Conservation (phyloP, 768 basidiomycete genomes). For the Suillus hirtellus region DNA sequence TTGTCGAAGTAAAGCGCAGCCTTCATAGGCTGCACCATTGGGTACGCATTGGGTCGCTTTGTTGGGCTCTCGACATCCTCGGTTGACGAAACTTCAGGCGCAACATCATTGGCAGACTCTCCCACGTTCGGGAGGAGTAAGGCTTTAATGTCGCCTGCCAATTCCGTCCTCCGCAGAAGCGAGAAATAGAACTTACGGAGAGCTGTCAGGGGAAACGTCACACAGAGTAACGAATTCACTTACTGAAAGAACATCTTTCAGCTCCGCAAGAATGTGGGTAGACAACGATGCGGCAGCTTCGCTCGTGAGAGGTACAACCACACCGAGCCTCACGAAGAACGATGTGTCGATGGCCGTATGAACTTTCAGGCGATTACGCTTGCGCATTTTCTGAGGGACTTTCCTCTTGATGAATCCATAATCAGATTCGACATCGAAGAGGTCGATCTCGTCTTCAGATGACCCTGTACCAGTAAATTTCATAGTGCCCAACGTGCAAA, state of each 20-base stretch:
- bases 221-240: conserved; percentile 3
- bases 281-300: conserved; percentile 21
- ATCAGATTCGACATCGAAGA: conserved; percentile 9
- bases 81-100: not conserved
- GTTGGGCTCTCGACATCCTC: not conserved
- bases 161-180: conserved; percentile 19
- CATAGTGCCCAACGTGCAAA: conserved; percentile 21
- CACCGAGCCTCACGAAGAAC: conserved; percentile 32
- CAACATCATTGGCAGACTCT: conserved; percentile 3
- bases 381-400: conserved; percentile 32
- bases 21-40: conserved; percentile 57
- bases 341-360: conserved; percentile 23
- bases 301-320: conserved; percentile 25
- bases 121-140: conserved; percentile 7
- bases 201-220: not conserved
- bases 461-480: not conserved
- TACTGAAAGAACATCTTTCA: conserved; percentile 34
- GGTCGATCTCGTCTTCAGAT: conserved; percentile 5
- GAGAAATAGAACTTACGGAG: conserved; percentile 27
- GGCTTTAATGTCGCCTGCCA: conserved; percentile 12
- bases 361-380: conserved; percentile 18
- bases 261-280: conserved; percentile 21
- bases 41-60: conserved; percentile 33
- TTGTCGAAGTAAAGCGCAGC: conserved; percentile 61
- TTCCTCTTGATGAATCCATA: conserved; percentile 14